phyloP scores from a whole-genome alignment of 2,329 filamentous ascomycete genomes.

The Fusarium sarcochroum region DNA sequence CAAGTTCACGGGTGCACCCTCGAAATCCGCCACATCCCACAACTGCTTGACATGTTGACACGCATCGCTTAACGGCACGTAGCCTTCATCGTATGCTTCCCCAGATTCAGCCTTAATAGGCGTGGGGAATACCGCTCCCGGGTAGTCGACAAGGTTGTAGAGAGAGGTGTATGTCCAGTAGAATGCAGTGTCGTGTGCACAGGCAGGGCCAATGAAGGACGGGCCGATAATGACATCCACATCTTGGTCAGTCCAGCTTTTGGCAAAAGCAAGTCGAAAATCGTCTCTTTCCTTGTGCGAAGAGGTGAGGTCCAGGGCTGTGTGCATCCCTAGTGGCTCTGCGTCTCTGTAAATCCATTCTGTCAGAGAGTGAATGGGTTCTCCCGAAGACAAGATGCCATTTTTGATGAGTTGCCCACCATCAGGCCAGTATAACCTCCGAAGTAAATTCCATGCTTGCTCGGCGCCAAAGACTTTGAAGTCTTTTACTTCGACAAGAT shows the following conservation, averaged over 20 bases:
- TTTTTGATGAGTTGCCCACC: slow-evolving; percentile 52
- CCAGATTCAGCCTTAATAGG: slow-evolving; percentile 48
- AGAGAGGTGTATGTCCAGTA: slow-evolving; percentile 57
- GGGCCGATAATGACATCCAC: slow-evolving; percentile 57
- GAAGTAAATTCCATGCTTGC: slow-evolving; percentile 52
- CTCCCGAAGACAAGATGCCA: slow-evolving; percentile 55
- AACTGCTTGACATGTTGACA: slow-evolving; percentile 50
- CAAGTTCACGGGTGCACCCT: slow-evolving; percentile 52
- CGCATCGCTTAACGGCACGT: slow-evolving; percentile 49
- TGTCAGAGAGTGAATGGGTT: slow-evolving; percentile 61
- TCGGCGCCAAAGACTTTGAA: slow-evolving; percentile 53
- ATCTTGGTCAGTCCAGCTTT: slow-evolving; percentile 54
- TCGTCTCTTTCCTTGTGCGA: slow-evolving; percentile 46
- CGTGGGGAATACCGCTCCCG: slow-evolving; percentile 48
- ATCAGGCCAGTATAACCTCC: slow-evolving; percentile 63
- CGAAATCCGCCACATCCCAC: slow-evolving; percentile 53
- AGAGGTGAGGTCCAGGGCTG: slow-evolving; percentile 30
- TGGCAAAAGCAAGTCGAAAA: slow-evolving; percentile 52
- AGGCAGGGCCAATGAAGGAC: slow-evolving; percentile 55
- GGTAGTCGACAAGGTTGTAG: slow-evolving; percentile 57
- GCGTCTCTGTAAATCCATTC: slow-evolving; percentile 56
- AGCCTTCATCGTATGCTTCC: slow-evolving; percentile 45
- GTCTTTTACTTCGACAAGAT: slow-evolving; percentile 51
- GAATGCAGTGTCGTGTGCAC: slow-evolving; percentile 54
- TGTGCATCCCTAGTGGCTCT: slow-evolving; percentile 39